These are phyloP conservation scores for Colletotrichum theobromicola DNA, from an alignment of 2,329 filamentous ascomycete species.

Conservation along the genomic window DNA sequence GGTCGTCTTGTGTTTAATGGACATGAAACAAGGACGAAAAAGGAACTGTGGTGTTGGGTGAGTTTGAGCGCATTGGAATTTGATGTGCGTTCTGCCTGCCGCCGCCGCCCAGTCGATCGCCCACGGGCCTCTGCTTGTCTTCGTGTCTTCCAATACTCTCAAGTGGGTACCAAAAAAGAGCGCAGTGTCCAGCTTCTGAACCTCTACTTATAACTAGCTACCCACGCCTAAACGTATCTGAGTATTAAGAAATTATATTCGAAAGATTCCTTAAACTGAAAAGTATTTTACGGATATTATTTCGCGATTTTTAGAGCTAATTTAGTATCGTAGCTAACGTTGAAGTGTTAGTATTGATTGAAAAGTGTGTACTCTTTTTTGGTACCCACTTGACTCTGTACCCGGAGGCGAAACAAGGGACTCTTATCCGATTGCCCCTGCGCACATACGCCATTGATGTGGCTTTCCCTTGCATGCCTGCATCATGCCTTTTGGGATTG, in stretches of 20 bases:
- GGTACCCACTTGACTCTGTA: no score
- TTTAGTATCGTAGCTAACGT: no score
- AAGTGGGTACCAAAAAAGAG: no score
- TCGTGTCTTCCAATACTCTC: neutral
- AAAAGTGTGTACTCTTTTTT: no score
- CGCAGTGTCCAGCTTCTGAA: no score
- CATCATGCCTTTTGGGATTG: neutral
- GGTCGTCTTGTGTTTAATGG: constrained; percentile 6
- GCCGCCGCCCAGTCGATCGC: neutral
- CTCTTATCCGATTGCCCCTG: neutral
- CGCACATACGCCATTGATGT: neutral
- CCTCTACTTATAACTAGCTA: no score
- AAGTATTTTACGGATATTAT: no score
- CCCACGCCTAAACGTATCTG: no score
- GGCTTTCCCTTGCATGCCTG: constrained; percentile 1
- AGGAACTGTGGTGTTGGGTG: neutral
- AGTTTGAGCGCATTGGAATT: neutral
- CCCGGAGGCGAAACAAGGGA: neutral
- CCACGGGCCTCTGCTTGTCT: neutral
- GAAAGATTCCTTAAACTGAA: no score
- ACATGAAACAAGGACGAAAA: constrained; percentile 3
- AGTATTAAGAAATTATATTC: no score
- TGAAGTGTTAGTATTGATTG: no score
- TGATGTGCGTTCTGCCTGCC: neutral
- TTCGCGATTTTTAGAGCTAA: no score